Evolutionary conservation across 148 eudicot species (phyloP).

Genomic region (Diospyros kaki): DNA sequence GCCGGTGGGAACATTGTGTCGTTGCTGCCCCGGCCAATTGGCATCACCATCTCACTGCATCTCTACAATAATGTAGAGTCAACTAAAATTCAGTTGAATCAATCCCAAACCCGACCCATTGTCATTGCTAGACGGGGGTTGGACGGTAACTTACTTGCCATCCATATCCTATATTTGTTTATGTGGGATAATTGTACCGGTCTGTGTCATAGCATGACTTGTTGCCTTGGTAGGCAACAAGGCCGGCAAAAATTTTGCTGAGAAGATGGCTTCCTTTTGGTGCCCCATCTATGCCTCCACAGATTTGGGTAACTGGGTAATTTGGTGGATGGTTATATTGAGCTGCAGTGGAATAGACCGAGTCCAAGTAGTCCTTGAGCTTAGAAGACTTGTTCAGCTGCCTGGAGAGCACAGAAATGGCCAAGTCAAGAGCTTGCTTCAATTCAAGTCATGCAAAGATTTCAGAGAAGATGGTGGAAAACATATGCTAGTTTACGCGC

Average conservation of each 20-base stretch:
- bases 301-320: conserved; percentile 31
- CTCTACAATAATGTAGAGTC: conserved; percentile 16
- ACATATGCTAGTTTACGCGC: conserved; percentile 25
- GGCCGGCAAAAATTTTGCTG: conserved; percentile 26
- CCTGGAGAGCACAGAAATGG: conserved; percentile 13
- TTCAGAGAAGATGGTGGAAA: too few species aligned
- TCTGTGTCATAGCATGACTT: conserved; percentile 16
- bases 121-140: too few species aligned
- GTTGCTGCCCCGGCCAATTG: conserved; percentile 33
- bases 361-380: conserved; percentile 25
- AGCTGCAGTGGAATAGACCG: conserved; percentile 26
- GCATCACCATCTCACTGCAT: conserved; percentile 56
- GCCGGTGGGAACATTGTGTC: conserved; percentile 35
- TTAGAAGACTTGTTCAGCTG: conserved; percentile 20
- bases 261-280: conserved; percentile 21
- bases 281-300: conserved; percentile 40
- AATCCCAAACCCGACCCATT: too few species aligned
- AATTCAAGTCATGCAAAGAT: background rate
- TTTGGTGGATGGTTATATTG: conserved; percentile 43
- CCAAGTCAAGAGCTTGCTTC: background rate
- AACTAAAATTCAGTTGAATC: background rate
- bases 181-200: background rate
- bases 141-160: conserved; percentile 47
- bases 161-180: conserved; percentile 25
- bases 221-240: conserved; percentile 25